Percentiles rank a stretch among this genome's conserved stretches.
phyloP scores from a whole-genome alignment of 306 rosid species.

The Gynostemma pentaphyllum region DNA sequence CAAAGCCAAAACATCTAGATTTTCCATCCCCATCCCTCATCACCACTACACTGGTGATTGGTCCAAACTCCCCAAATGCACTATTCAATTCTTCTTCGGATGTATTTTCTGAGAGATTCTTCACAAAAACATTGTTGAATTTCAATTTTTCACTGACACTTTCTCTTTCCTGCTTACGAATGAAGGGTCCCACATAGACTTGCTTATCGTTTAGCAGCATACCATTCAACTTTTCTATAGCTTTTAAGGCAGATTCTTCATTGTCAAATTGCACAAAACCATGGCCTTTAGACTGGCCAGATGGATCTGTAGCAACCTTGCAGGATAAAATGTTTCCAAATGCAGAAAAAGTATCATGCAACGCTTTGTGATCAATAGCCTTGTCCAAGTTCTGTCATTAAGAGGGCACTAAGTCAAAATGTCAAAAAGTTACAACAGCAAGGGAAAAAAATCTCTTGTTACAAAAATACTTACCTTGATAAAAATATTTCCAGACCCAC shows the following conservation, averaged over 20 bases:
- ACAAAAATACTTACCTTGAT: slow-evolving; percentile 49
- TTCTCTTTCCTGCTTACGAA: slow-evolving; percentile 95
- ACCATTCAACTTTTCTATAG: slow-evolving; percentile 84
- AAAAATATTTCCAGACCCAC: slow-evolving; percentile 92
- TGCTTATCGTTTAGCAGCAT: slow-evolving; percentile 94
- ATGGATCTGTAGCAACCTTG: slow-evolving; percentile 78
- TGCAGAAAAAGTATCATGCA: slow-evolving; percentile 80
- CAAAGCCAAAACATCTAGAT: slow-evolving; percentile 92
- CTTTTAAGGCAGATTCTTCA: slow-evolving; percentile 86
- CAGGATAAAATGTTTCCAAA: slow-evolving; percentile 92
- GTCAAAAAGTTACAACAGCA: neutral
- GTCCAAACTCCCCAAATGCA: slow-evolving; percentile 65
- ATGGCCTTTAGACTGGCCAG: slow-evolving; percentile 92
- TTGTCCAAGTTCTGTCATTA: slow-evolving; percentile 77
- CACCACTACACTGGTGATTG: slow-evolving; percentile 71
- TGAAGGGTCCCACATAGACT: slow-evolving; percentile 96
- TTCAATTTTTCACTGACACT: slow-evolving; percentile 35
- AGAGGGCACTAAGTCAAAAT: slow-evolving; percentile 1
- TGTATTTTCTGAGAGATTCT: slow-evolving; percentile 70
- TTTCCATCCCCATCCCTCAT: slow-evolving; percentile 96
- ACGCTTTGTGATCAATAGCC: slow-evolving; percentile 90
- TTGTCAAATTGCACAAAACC: slow-evolving; percentile 92
- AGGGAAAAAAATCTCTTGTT: neutral
- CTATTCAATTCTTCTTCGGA: slow-evolving; percentile 73
- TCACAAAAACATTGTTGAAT: slow-evolving; percentile 81